Evolutionary conservation across 73 alveolate species (phyloP), one percentile per base, ranked within the genome.

Genomic region (Symbiodinium natans): DNA sequence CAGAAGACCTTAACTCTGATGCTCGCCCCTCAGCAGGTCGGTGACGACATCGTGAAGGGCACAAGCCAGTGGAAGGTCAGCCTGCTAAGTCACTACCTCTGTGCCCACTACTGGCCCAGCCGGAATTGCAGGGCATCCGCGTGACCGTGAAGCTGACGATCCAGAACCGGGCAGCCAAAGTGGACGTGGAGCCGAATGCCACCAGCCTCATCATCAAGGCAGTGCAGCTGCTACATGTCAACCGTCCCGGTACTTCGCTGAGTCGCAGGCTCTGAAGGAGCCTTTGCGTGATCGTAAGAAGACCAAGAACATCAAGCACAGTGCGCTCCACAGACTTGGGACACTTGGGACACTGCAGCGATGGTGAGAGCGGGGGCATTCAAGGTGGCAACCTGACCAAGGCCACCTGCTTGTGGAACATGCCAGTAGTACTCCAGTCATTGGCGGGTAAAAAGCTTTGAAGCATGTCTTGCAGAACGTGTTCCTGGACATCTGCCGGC

Each of bases 121-220:
- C 33, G 29, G 39, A 25, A 29, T 29, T 36, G 99, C 90, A 99
- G 95, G 99, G 99, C 90, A 99, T 99, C 98, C 99, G 99, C 23
- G 99, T 99, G 42, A 98, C 99, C 36, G 99, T 99, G 93, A 99
- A 99, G 99, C 92, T 99, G 99, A 99, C 98, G 93, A 99, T 99
- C 93, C 98, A 89, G 83, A 99, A 99, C 99, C 92, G 99, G 92
- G 83, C 85, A 41, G 99, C 99, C 93, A 84, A 98, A 88, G 99
- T 99, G 40, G 96, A 95, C 31, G 99, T 99, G 52, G 93, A 99
- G 71, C 99, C 99, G 74, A 93, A 99, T 46, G 99, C 99, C 99
- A 99, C 99, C 82, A 97, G 99, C 41, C 99, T 99, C 82, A 42
- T 99, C 99, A 99, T 99, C 99, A 99, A 99, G 99, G 99, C 99